Conservation (phyloP, 108 stramenopile species). For the Schizochytrium sp. region DNA sequence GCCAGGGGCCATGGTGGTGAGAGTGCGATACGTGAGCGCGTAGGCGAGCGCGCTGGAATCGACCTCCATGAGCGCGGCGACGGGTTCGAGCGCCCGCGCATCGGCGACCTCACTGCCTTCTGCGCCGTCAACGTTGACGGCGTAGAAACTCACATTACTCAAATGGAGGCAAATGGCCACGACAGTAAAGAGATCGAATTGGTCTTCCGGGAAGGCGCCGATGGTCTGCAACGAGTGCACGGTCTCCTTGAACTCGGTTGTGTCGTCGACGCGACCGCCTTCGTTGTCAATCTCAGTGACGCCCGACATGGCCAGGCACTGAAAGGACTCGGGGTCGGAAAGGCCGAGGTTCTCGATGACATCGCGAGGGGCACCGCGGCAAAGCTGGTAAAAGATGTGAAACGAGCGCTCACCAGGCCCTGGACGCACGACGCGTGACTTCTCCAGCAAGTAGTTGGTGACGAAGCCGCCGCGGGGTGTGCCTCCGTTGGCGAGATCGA, state of each 20-base stretch:
- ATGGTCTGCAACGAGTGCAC: conserved; percentile 8
- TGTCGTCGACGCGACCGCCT: conserved; percentile 24
- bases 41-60: not conserved
- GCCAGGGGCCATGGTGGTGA: conserved; percentile 66
- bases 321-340: conserved; percentile 19
- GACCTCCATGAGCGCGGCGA: conserved; percentile 3
- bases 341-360: conserved; percentile 13
- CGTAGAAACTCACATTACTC: conserved; percentile 73
- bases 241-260: conserved; percentile 16
- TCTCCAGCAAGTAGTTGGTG: conserved; percentile 55
- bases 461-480: conserved; percentile 25
- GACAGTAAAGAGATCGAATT: conserved; percentile 57
- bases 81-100: not conserved
- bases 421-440: conserved; percentile 44
- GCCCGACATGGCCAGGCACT: conserved; percentile 19
- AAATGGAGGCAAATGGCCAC: conserved; percentile 78
- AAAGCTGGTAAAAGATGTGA: conserved; percentile 59
- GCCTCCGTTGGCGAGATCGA: conserved; percentile 23
- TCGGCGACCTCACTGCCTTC: not conserved
- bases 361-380: not conserved
- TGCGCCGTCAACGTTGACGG: conserved; percentile 11
- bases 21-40: not conserved
- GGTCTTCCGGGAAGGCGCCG: conserved; percentile 47
- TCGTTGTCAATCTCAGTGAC: conserved; percentile 8
- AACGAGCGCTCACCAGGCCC: conserved; percentile 46